A percentile compares a stretch with the other conserved stretches of the same genome.
phyloP scores from a whole-genome alignment of 805 yeast genomes.

The Metschnikowia cubensis region DNA sequence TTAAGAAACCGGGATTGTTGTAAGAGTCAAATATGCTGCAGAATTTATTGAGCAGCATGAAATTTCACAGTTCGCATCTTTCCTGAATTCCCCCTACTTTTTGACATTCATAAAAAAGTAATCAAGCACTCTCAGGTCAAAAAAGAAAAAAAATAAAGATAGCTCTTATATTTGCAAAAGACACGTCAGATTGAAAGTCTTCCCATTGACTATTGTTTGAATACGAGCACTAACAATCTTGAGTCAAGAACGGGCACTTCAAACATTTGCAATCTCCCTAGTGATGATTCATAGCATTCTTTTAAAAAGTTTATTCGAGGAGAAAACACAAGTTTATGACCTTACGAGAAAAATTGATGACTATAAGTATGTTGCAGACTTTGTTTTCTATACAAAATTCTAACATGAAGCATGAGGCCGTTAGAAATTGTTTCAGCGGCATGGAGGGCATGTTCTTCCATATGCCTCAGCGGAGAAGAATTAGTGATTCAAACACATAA shows the following conservation, averaged over 20 bases:
- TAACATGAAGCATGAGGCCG: background rate
- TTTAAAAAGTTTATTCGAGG: background rate
- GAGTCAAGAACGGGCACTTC: background rate
- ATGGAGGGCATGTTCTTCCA: background rate
- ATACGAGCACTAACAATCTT: background rate
- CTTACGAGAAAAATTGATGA: background rate
- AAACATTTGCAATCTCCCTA: background rate
- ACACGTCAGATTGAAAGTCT: background rate
- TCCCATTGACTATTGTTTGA: background rate
- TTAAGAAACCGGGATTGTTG: background rate
- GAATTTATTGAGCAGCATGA: background rate
- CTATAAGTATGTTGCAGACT: background rate
- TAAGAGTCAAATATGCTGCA: background rate
- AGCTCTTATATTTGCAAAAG: background rate
- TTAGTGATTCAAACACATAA: background rate
- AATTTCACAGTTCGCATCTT: background rate
- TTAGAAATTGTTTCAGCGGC: background rate
- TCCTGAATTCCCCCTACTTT: background rate
- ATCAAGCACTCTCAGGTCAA: background rate
- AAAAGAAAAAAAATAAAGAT: background rate
- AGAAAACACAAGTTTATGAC: background rate
- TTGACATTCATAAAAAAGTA: background rate
- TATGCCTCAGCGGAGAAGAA: constrained; percentile 1
- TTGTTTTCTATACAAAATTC: background rate
- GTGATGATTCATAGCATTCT: background rate